A percentile compares a stretch with the other conserved stretches of the same genome.
These are phyloP conservation scores for Lathyrus aphaca DNA, from an alignment of 306 rosid species.

Conservation along the genomic window DNA sequence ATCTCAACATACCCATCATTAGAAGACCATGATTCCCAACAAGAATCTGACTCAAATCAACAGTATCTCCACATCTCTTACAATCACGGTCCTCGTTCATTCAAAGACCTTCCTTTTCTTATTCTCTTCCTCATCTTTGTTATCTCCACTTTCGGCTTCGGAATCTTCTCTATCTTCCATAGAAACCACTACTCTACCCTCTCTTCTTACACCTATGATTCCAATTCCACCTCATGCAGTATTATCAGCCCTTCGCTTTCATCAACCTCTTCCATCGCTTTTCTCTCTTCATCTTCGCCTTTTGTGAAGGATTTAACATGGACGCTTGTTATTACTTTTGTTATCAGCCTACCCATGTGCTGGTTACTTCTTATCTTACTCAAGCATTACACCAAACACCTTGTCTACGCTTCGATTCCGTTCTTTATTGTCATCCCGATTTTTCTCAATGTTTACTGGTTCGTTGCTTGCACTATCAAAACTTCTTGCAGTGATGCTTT, in stretches of 20 bases:
- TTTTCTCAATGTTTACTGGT: constrained; percentile 85
- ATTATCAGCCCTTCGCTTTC: constrained; percentile 26
- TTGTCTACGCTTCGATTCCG: constrained; percentile 73
- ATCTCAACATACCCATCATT: constrained; percentile 25
- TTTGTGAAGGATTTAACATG: constrained; percentile 56
- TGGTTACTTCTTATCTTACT: constrained; percentile 61
- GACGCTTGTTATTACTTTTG: constrained; percentile 71
- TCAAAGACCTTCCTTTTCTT: constrained; percentile 76
- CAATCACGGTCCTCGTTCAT: constrained; percentile 65
- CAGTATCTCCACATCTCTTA: constrained; percentile 72
- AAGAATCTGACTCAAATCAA: constrained; percentile 62
- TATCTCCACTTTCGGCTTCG: constrained; percentile 68
- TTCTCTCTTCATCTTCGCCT: constrained; percentile 45
- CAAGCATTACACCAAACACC: constrained; percentile 77
- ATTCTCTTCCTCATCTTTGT: constrained; percentile 66
- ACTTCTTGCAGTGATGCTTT: constrained; percentile 60
- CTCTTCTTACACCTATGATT: constrained; percentile 62
- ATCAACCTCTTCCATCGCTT: constrained; percentile 2
- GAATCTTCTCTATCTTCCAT: constrained; percentile 70
- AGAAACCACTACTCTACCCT: constrained; percentile 55
- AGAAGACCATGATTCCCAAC: constrained; percentile 46
- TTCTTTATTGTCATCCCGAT: constrained; percentile 70
- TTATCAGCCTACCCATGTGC: constrained; percentile 70
- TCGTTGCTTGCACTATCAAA: constrained; percentile 78
- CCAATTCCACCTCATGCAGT: constrained; percentile 56